Evolutionary conservation across 768 basidiomycete genomes (phyloP).

Genomic region (Pholiota molesta): DNA sequence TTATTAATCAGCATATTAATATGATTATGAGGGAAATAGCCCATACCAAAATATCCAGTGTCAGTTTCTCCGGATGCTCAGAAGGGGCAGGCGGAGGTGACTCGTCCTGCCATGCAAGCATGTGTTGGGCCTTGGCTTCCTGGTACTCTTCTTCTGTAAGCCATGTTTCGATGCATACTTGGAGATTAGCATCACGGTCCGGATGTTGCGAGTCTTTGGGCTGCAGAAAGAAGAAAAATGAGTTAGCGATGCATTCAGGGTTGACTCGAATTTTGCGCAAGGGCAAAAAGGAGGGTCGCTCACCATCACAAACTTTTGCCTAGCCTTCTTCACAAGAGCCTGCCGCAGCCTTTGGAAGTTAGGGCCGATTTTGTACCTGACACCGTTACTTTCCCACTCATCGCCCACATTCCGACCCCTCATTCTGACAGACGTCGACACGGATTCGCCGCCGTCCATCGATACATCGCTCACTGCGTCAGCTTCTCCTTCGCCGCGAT

Average conservation of each 20-base stretch:
- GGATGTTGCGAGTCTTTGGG: slow-evolving; percentile 80
- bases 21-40: slow-evolving; percentile 21
- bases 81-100: slow-evolving; percentile 41
- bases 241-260: slow-evolving; percentile 8
- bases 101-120: slow-evolving; percentile 73
- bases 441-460: slow-evolving; percentile 41
- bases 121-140: slow-evolving; percentile 59
- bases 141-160: slow-evolving; percentile 74
- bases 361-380: slow-evolving; percentile 70
- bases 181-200: slow-evolving; percentile 66
- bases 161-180: slow-evolving; percentile 81
- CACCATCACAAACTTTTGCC: slow-evolving; percentile 76
- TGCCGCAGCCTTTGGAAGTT: slow-evolving; percentile 73
- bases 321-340: slow-evolving; percentile 70
- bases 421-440: slow-evolving; percentile 49
- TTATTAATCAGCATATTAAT: slow-evolving; percentile 2
- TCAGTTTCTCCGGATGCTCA: slow-evolving; percentile 44
- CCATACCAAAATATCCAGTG: slow-evolving; percentile 41
- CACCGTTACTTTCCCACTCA: slow-evolving; percentile 74
- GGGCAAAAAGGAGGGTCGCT: slow-evolving; percentile 22
- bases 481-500: slow-evolving; percentile 22
- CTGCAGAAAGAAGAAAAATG: slow-evolving; percentile 36
- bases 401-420: slow-evolving; percentile 68
- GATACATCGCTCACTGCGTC: slow-evolving; percentile 46
- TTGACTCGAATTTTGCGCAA: slow-evolving; percentile 2